Base-by-base conservation (phyloP, 2,329 filamentous ascomycete species). In the Fusarium luffae region DNA sequence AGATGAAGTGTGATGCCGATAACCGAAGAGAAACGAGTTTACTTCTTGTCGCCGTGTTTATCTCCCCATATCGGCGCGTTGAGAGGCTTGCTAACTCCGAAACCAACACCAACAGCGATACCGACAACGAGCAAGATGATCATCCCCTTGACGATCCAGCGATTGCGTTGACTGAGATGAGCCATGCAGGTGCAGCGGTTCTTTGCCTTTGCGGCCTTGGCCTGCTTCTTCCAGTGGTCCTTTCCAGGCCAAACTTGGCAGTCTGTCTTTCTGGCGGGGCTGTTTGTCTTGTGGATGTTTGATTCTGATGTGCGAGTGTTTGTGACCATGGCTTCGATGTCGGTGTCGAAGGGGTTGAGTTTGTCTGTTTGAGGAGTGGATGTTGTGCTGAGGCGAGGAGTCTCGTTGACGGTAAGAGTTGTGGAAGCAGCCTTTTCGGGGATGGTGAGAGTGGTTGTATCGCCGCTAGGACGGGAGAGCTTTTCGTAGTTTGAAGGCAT, bases 31-130 rank as follows among this genome's bases (percentile, higher is more conserved):
- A 41, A 32, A 27, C 28, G 25, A 50, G 32, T 40, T 52, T 58
- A 68, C 57, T 73, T 63, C 57, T 73, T 63, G 62, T 52, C 40
- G 28, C 75, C 70, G 23, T 77, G 73, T 68, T 78, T 30, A 16
- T 49, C 77, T 75, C 82, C 78, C 87, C 87, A 90, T 69, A 89
- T 86, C 18, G 83, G 82, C n/a, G 87, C 87, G 14, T 85, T 84
- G 2, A 89, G 80, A 4, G 86, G 84, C 77, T 87, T 89, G 82
- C 86, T 89, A 70, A 90, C 82, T 50, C 88, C 88, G 47, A 90
- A 82, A 23, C 88, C 88, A 23, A 90, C 79, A 44, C 82, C 85
- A 12, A 89, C 82, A 16, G 85, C 86, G 52, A 85, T 76, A 51
- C 86, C 86, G 7, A 89, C 75, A 21, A 89, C 80, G 27, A 89